Evolutionary conservation across 176 grass and related monocot species (phyloP).

Genomic region (Microstegium vimineum): DNA sequence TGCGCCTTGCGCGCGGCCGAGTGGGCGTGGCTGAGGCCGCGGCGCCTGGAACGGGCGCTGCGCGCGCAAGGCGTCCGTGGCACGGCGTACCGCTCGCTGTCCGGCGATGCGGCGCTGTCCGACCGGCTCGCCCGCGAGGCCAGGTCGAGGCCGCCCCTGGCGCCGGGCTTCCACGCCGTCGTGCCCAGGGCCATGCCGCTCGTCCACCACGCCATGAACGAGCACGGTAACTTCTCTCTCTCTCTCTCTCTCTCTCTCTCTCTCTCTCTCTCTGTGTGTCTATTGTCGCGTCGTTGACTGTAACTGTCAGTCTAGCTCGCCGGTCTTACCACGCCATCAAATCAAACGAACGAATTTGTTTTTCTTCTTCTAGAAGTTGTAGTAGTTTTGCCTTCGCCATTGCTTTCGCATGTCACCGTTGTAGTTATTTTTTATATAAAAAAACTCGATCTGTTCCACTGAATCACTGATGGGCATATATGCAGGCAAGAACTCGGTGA

Average conservation of each 20-base stretch:
- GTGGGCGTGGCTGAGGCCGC: slow-evolving; percentile 41
- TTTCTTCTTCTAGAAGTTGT: too few relatives aligned
- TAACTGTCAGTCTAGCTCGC: background rate
- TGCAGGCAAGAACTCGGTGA: slow-evolving; percentile 46
- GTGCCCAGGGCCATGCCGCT: slow-evolving; percentile 21
- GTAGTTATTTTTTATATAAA: too few relatives aligned
- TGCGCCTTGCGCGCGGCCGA: slow-evolving; percentile 4
- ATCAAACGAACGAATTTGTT: too few relatives aligned
- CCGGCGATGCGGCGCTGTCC: slow-evolving; percentile 26
- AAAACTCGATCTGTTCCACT: too few relatives aligned
- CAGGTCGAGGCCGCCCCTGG: background rate
- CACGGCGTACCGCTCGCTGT: slow-evolving; percentile 16
- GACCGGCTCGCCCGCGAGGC: slow-evolving; percentile 29
- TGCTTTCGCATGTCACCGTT: too few relatives aligned
- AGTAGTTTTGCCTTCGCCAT: too few relatives aligned
- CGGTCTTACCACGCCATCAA: background rate
- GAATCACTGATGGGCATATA: too few relatives aligned
- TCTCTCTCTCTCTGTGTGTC: too few relatives aligned
- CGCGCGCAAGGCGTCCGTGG: slow-evolving; percentile 40
- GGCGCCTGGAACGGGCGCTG: slow-evolving; percentile 17
- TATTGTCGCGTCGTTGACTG: background rate
- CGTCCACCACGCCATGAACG: slow-evolving; percentile 21
- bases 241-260: fast-evolving
- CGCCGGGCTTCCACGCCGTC: slow-evolving; percentile 25
- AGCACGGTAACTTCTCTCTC: background rate